Conservation (phyloP, 1,139 yeast species). For the Scheffersomyces illinoinensis region DNA sequence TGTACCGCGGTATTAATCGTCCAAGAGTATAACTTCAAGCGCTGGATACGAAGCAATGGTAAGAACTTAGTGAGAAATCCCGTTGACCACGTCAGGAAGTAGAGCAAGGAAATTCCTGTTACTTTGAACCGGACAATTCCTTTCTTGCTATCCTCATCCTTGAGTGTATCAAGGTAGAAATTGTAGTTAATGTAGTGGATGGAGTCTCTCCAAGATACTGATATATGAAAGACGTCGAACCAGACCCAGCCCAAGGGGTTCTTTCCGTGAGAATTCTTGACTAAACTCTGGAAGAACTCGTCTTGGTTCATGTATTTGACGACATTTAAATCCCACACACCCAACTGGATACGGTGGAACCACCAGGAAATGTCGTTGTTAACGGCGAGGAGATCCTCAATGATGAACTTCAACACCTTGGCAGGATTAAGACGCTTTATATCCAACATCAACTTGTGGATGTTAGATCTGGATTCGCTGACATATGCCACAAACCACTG, state of each 20-base stretch:
- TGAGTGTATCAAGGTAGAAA: slow-evolving; percentile 29
- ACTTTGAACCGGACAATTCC: slow-evolving; percentile 23
- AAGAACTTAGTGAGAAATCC: slow-evolving; percentile 37
- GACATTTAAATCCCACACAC: slow-evolving; percentile 75
- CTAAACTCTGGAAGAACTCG: slow-evolving; percentile 29
- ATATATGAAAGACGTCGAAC: slow-evolving; percentile 41
- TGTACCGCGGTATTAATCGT: slow-evolving; percentile 65
- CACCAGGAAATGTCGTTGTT: slow-evolving; percentile 60
- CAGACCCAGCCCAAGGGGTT: slow-evolving; percentile 21
- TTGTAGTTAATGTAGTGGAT: slow-evolving; percentile 38
- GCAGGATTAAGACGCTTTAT: slow-evolving; percentile 73
- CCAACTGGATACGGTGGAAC: slow-evolving; percentile 69
- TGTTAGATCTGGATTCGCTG: slow-evolving; percentile 16
- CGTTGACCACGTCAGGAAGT: slow-evolving; percentile 40
- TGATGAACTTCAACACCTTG: slow-evolving; percentile 52
- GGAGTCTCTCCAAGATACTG: slow-evolving; percentile 37
- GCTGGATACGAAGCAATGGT: slow-evolving; percentile 39
- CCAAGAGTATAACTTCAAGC: slow-evolving; percentile 72
- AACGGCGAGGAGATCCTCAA: slow-evolving; percentile 48
- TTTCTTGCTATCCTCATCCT: slow-evolving; percentile 15
- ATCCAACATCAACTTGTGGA: slow-evolving; percentile 68
- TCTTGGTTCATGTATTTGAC: slow-evolving; percentile 53
- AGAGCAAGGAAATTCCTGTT: slow-evolving; percentile 42
- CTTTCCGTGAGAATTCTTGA: slow-evolving; percentile 4
- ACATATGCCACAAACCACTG: slow-evolving; percentile 54